These are phyloP conservation scores for Mallotus repandus DNA, from an alignment of 441 rosid genomes.

Conservation along the genomic window DNA sequence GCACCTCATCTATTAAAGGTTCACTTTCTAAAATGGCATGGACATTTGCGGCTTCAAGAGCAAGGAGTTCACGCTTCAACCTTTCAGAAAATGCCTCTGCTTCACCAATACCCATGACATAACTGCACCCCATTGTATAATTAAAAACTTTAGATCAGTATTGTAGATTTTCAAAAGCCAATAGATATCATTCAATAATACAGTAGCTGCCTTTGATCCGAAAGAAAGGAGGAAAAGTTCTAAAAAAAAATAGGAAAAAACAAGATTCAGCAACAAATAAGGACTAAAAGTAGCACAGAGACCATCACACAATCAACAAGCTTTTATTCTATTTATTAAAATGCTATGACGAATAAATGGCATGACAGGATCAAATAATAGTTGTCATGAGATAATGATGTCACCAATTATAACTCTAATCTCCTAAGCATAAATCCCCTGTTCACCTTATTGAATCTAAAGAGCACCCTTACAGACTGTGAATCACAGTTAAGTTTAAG, in stretches of 20 bases:
- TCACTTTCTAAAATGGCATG: constrained; percentile 99
- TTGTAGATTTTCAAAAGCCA: constrained; percentile 9
- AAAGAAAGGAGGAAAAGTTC: background rate
- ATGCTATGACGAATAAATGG: background rate
- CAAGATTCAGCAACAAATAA: background rate
- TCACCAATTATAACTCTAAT: background rate
- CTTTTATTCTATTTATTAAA: background rate
- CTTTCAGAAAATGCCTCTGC: constrained; percentile 99
- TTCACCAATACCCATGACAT: constrained; percentile 98
- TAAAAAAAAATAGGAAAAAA: background rate
- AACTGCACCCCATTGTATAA: constrained; percentile 51
- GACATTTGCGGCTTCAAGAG: constrained; percentile 98
- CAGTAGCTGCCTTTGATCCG: background rate
- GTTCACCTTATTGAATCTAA: background rate
- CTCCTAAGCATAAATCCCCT: background rate
- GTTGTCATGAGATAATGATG: background rate
- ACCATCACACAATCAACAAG: constrained; percentile 4
- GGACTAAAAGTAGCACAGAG: constrained; percentile 2
- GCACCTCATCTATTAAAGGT: constrained; percentile 90
- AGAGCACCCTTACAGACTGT: background rate
- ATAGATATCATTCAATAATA: constrained; percentile 6
- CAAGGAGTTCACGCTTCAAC: constrained; percentile 96
- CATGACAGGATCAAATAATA: background rate
- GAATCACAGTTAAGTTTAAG: background rate
- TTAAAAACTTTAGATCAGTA: constrained; percentile 21